Conservation (phyloP, 78 protist species). For the Chrysochromulina parva region DNA sequence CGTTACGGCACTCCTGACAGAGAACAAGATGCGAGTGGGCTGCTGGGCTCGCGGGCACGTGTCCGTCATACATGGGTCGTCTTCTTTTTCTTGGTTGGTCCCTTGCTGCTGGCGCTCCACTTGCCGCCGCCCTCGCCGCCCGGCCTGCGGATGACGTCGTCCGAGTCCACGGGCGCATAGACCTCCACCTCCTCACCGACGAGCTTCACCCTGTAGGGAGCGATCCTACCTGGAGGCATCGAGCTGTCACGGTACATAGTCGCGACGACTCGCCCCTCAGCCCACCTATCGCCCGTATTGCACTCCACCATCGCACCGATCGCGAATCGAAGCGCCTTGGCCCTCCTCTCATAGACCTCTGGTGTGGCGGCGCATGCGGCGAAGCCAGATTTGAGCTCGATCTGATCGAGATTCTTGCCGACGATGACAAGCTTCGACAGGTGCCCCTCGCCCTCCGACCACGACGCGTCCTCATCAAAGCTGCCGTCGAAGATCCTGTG, state of each 20-base stretch:
- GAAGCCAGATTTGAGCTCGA: neutral
- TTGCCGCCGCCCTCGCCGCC: too few relatives aligned
- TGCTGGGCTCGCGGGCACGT: too few relatives aligned
- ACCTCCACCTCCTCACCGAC: neutral
- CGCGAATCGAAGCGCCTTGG: neutral
- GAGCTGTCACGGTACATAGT: too few relatives aligned
- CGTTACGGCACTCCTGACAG: too few relatives aligned
- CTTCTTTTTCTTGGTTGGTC: too few relatives aligned
- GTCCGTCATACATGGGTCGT: too few relatives aligned
- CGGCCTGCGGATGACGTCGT: too few relatives aligned
- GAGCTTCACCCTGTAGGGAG: neutral
- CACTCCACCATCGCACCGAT: too few relatives aligned
- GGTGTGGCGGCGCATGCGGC: neutral
- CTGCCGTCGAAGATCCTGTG: slow-evolving; percentile 23
- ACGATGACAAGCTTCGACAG: slow-evolving; percentile 41
- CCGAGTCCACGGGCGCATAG: too few relatives aligned
- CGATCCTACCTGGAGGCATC: neutral
- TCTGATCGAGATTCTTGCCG: slow-evolving; percentile 38
- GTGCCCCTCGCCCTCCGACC: neutral
- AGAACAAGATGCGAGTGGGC: too few relatives aligned
- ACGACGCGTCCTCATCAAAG: neutral
- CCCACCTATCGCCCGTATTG: neutral
- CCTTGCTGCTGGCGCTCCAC: too few relatives aligned
- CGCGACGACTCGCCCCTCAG: too few relatives aligned
- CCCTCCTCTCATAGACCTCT: neutral